Base-by-base conservation (phyloP, 163 green algal genomes). In the Chlorella variabilis region DNA sequence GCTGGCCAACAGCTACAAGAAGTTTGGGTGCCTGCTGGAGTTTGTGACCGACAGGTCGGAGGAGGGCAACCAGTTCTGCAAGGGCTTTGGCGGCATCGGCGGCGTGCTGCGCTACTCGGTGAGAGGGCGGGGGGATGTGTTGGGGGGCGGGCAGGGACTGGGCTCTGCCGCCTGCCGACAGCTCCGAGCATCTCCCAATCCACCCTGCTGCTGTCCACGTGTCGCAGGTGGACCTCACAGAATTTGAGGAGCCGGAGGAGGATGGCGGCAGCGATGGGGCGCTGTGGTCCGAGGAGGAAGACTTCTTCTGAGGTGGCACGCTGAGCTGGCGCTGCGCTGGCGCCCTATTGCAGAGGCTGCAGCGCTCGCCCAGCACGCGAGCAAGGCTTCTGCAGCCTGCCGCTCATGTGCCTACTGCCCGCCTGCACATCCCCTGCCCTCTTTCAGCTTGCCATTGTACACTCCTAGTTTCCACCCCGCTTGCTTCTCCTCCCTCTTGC, bases 41-140 rank as follows among this genome's bases (percentile, higher is more conserved):
- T 99, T 99, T 87, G 87, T 99, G 23, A 99, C 97, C n/a, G 98
- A 99, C 91, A 96, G 95, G 78, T 95, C 87, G 4, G 93, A 99
- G 82, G 97, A 99, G 84, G 97, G 97, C 45, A 96, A 87, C 54
- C 97, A 99, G 88, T 99, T 99, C 87, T 98, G 95, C 89, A 85
- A 94, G 63, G 96, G 97, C 17, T 99, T 99, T 89, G 97, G 97
- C 68, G 97, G 97, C 75, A 94, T 99, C 51, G 97, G 97, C 66
- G 97, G 97, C 80, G 90, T 99, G 42, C 82, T 99, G 76, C 91
- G 97, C 15, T 99, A 99, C 88, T 89, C 94, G 85, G 93, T 98
- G 38, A 70, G 74, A 17, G 4, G n/a, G 42, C 42, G 9, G 42
- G 13, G 9, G 42, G 9, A 13, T 13, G 42, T 13, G 42, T 13